phyloP scores from a whole-genome alignment of 176 grass and related monocot species.

The Musa itinerans region DNA sequence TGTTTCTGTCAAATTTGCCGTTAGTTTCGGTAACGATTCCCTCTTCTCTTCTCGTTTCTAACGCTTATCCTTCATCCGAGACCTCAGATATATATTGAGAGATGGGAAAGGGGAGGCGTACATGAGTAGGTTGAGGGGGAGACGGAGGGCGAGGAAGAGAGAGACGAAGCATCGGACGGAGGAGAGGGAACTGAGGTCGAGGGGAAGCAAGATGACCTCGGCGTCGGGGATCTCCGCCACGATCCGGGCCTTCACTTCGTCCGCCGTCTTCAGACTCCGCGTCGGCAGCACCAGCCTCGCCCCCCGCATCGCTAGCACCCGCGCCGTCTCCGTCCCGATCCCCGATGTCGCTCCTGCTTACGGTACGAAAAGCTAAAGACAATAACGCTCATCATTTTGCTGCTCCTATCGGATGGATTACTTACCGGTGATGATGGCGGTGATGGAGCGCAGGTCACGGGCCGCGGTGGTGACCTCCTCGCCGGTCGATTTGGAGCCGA shows the following conservation, averaged over 20 bases:
- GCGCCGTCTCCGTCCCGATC: conserved; percentile 83
- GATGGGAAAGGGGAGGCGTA: conserved; percentile 5
- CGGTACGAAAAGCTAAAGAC: not conserved
- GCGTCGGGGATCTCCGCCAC: conserved; percentile 38
- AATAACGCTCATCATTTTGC: not conserved
- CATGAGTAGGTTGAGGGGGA: conserved; percentile 86
- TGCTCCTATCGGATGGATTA: not conserved
- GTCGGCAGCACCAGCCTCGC: conserved; percentile 68
- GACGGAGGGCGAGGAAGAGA: conserved; percentile 47
- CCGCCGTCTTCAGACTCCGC: conserved; percentile 64
- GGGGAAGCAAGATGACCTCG: conserved; percentile 63
- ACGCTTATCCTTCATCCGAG: not conserved
- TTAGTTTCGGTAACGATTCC: not conserved
- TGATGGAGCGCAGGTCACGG: conserved; percentile 34
- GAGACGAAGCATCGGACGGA: conserved; percentile 67
- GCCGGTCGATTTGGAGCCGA: conserved; percentile 75
- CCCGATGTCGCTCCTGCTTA: conserved; percentile 67
- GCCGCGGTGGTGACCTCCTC: conserved; percentile 44
- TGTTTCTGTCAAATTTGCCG: conserved; percentile 48
- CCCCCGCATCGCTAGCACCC: conserved; percentile 76
- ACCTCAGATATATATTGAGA: not conserved
- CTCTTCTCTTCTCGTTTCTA: no score
- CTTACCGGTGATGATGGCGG: conserved; percentile 68
- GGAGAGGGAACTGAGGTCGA: conserved; percentile 82
- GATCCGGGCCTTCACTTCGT: conserved; percentile 59